Evolutionary conservation across 768 basidiomycete species (phyloP).

Genomic region (Lentinus tigrinus): DNA sequence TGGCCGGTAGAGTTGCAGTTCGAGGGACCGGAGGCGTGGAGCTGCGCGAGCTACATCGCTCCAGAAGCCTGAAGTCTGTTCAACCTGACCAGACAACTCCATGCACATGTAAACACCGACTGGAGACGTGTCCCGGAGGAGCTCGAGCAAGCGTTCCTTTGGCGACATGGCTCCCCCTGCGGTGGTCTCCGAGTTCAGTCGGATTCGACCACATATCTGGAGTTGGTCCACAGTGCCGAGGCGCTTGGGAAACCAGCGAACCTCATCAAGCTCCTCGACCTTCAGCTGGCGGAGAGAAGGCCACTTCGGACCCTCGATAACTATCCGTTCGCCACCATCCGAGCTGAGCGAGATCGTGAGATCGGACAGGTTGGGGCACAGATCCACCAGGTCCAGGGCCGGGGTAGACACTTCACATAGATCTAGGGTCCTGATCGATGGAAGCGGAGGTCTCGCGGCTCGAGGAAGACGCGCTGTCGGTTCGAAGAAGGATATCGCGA

Average conservation of each 20-base stretch:
- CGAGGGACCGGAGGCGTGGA: background rate
- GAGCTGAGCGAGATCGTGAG: background rate
- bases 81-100: background rate
- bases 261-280: background rate
- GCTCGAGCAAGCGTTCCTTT: background rate
- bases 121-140: conserved; percentile 4
- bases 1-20: background rate
- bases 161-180: background rate
- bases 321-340: no score
- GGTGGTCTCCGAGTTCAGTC: background rate
- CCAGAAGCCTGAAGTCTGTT: background rate
- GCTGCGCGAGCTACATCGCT: background rate
- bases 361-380: background rate
- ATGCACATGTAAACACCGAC: background rate
- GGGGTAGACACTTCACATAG: background rate
- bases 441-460: background rate
- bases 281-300: background rate
- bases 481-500: conserved; percentile 1
- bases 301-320: background rate
- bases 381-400: conserved; percentile 4
- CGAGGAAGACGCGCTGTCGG: background rate
- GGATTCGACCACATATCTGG: background rate
- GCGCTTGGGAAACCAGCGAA: background rate
- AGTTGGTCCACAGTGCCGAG: background rate
- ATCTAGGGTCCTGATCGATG: background rate